phyloP scores from a whole-genome alignment of 202 grass and related monocot species.

The Setaria viridis region DNA sequence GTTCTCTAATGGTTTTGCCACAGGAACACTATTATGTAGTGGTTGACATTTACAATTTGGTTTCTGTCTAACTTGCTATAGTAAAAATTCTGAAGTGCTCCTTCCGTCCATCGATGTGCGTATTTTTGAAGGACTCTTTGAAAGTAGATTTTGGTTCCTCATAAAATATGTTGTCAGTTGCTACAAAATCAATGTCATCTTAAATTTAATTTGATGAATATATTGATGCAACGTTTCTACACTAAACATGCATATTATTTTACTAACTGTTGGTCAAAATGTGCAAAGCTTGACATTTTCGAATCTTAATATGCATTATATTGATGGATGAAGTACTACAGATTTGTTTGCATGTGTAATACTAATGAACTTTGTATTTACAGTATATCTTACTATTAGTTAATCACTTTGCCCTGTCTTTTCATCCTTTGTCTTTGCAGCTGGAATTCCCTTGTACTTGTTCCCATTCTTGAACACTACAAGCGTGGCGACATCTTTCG shows the following conservation, averaged over 20 bases:
- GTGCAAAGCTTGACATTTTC: too few relatives aligned
- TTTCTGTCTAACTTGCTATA: slow-evolving; percentile 8
- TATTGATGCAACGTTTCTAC: too few relatives aligned
- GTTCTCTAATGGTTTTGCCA: not conserved
- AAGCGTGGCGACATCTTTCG: slow-evolving; percentile 61
- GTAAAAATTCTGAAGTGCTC: not conserved
- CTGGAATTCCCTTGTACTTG: slow-evolving; percentile 62
- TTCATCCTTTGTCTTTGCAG: slow-evolving; percentile 55
- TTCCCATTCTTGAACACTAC: slow-evolving; percentile 67
- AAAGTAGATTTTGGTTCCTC: too few relatives aligned
- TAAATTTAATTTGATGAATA: too few relatives aligned
- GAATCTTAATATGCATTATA: too few relatives aligned
- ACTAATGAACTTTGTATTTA: not conserved
- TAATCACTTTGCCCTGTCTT: not conserved
- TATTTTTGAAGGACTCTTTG: too few relatives aligned
- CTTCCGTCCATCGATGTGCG: too few relatives aligned
- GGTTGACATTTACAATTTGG: not conserved
- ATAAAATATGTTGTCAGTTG: too few relatives aligned
- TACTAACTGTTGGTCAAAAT: too few relatives aligned
- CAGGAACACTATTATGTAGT: slow-evolving; percentile 5
- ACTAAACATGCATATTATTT: too few relatives aligned
- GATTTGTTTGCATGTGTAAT: slow-evolving; percentile 19
- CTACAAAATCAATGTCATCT: too few relatives aligned
- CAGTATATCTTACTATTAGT: slow-evolving; percentile 4
- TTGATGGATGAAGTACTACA: too few relatives aligned